Conservation (phyloP, 2,329 filamentous ascomycete genomes). For the Chrysosporium keratinophilum region DNA sequence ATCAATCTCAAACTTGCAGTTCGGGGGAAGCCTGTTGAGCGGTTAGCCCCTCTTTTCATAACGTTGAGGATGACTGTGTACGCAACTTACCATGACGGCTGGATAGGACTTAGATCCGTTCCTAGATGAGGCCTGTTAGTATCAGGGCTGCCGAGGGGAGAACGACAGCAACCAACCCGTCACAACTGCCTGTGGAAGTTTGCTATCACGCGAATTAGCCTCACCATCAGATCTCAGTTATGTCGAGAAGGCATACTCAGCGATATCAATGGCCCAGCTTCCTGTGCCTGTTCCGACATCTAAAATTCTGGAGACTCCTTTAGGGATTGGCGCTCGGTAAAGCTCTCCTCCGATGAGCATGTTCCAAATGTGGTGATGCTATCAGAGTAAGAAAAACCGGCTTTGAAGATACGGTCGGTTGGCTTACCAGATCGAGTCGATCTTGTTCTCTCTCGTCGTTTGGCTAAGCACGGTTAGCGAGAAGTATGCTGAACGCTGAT, state of each 20-base stretch:
- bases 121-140: constrained; percentile 6
- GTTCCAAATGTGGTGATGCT: constrained; percentile 20
- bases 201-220: background rate
- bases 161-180: constrained; percentile 3
- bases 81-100: constrained; percentile 16
- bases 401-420: background rate
- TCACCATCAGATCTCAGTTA: background rate
- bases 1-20: constrained; percentile 24
- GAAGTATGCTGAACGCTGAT: background rate
- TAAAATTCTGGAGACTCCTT: constrained; percentile 14
- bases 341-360: constrained; percentile 19
- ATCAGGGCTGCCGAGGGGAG: background rate
- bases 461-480: background rate
- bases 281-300: constrained; percentile 18
- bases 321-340: constrained; percentile 21
- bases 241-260: background rate
- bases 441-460: constrained; percentile 9
- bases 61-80: background rate
- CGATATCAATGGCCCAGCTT: constrained; percentile 16
- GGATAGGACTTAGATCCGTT: constrained; percentile 17
- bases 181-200: constrained; percentile 11
- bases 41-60: background rate
- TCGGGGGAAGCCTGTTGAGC: constrained; percentile 22
- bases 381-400: background rate
- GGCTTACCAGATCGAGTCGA: constrained; percentile 4